phyloP scores from a whole-genome alignment of 1,284 basidiomycete species.

The Microbotryum saponariae region DNA sequence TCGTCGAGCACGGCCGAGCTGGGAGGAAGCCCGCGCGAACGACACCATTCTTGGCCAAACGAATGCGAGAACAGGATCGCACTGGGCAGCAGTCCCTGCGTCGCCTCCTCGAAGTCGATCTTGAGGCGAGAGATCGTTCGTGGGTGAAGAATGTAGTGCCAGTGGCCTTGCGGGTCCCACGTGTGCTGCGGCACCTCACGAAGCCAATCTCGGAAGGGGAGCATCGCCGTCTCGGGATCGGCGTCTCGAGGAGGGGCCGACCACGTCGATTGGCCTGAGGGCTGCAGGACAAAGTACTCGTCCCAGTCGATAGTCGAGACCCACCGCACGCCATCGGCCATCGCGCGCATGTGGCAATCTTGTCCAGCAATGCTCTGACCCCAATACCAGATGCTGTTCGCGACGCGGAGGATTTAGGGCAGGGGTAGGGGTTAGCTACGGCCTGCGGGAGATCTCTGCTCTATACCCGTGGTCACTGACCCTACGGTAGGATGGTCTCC shows the following conservation, averaged over 20 bases:
- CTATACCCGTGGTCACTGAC: too few relatives aligned
- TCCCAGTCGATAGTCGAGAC: constrained; percentile 6
- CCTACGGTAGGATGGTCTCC: too few relatives aligned
- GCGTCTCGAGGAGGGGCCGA: neutral
- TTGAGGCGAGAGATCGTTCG: neutral
- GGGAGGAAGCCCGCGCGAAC: too few relatives aligned
- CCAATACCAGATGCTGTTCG: constrained; percentile 2
- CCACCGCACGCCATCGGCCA: constrained; percentile 2
- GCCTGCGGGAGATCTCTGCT: too few relatives aligned
- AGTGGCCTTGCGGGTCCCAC: neutral
- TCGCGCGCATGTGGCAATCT: constrained; percentile 10
- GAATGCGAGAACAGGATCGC: neutral
- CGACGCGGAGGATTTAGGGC: too few relatives aligned
- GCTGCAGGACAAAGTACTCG: constrained; percentile 10
- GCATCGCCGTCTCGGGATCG: neutral
- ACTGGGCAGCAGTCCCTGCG: neutral
- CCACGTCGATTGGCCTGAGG: neutral
- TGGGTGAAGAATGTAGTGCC: neutral
- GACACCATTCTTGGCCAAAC: neutral
- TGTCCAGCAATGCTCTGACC: constrained; percentile 4
- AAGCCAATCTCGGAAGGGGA: neutral
- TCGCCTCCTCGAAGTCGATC: neutral
- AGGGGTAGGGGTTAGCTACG: too few relatives aligned
- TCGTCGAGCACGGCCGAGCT: too few relatives aligned
- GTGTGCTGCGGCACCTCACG: neutral